Evolutionary conservation across 225 moss, liverwort and hornwort species (phyloP), one percentile per base, ranked within the genome.

Genomic region (Pseudoscleropodium purum): DNA sequence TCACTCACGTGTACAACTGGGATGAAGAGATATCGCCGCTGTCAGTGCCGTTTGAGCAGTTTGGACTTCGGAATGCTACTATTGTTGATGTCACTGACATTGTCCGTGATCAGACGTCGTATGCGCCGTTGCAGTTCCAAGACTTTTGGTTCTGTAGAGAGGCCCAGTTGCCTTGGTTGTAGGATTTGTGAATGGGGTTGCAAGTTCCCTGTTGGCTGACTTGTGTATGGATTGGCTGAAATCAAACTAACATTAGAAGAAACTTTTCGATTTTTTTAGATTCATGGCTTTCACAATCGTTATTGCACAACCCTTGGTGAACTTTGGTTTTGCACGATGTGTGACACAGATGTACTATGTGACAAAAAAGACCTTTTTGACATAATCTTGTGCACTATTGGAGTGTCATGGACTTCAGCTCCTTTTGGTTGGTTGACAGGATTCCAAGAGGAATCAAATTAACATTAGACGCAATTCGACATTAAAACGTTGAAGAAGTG

Each of bases 131-230:
- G 33, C 70, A 3, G 49, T 94, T 91, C 76, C 93, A 94, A 72
- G 94, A 93, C 57, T 94, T 93, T 68, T 94, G 94, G 93, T 94
- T 94, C 75, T 90, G 90, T 82, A 92, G 75, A 84, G 90, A 92
- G 34, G 90, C 89, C 57, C 61, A 89, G 79, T 89, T 94, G 77
- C 91, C 91, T 62, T 93, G 89, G 90, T 86, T 92, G 83, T 49
- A 85, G 85, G 69, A 76, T 52, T 87, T 76, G 34, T 87, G 67
- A 65, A 67, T 39, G 8, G 77, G 77, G 49, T 77, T 36, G 54
- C 37, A 78, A 54, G 37, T 5, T 78, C 52, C 54, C 78, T 54
- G 36, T 25, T 78, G 54, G 5, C 36, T 52, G 37, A 7, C 56
- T 37, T 77, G 8, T 56, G 34, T 23, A 52, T 36, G 54, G 54